A percentile compares a stretch with the other conserved stretches of the same genome.
These are phyloP conservation scores for Carex myosuroides DNA, from an alignment of 176 grass and related monocot genomes.

Conservation along the genomic window DNA sequence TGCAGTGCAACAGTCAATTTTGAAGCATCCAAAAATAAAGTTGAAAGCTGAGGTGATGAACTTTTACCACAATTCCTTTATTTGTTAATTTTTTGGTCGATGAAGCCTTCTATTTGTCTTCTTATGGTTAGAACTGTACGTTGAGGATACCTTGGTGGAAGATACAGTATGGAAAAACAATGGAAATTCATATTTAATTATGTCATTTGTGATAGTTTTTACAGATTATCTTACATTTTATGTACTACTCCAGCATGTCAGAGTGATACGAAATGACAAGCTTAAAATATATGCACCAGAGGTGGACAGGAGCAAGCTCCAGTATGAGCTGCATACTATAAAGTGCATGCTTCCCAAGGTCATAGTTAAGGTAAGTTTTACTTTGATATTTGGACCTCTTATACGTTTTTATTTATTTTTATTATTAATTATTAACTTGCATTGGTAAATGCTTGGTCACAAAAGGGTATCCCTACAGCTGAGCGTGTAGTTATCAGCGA, in stretches of 20 bases:
- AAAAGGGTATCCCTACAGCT: slow-evolving; percentile 77
- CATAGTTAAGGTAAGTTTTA: slow-evolving; percentile 67
- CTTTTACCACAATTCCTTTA: background rate
- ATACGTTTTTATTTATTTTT: background rate
- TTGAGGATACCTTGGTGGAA: background rate
- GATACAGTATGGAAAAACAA: background rate
- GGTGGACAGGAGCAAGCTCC: slow-evolving; percentile 62
- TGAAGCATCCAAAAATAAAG: slow-evolving; percentile 88
- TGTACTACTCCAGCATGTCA: slow-evolving; percentile 49
- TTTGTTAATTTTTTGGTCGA: slow-evolving; percentile 5
- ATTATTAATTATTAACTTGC: background rate
- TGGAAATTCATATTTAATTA: background rate
- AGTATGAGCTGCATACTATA: slow-evolving; percentile 65
- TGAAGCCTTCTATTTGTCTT: background rate
- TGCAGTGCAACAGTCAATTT: slow-evolving; percentile 63
- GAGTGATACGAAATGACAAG: slow-evolving; percentile 43
- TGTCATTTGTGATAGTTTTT: background rate
- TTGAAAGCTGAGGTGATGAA: slow-evolving; percentile 70
- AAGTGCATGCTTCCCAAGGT: slow-evolving; percentile 81
- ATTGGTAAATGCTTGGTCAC: background rate
- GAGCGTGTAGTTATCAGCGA: slow-evolving; percentile 67
- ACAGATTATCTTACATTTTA: background rate
- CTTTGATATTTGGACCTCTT: background rate
- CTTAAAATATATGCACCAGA: slow-evolving; percentile 77
- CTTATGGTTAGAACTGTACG: slow-evolving; percentile 7